A percentile compares a stretch with the other conserved stretches of the same genome.
These are phyloP conservation scores for Yarrowia sp. DNA, from an alignment of 805 yeast genomes.

Conservation along the genomic window DNA sequence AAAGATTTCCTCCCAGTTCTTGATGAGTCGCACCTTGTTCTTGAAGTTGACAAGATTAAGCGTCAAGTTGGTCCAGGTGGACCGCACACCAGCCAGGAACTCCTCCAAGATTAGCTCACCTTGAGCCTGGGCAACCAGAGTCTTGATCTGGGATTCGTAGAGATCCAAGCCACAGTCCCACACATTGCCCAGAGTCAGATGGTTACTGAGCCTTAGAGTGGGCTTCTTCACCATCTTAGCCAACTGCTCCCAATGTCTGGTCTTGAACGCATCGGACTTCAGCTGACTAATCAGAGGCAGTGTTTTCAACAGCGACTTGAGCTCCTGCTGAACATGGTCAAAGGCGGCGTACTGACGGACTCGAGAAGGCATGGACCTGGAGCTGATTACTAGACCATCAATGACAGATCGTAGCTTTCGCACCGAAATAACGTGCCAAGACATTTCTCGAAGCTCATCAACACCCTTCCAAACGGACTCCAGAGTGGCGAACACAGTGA, in stretches of 20 bases:
- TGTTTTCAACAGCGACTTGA: slow-evolving; percentile 45
- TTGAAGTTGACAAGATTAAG: slow-evolving; percentile 56
- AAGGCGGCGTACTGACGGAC: slow-evolving; percentile 68
- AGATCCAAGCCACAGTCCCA: slow-evolving; percentile 52
- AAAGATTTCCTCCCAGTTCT: slow-evolving; percentile 63
- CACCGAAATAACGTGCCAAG: slow-evolving; percentile 52
- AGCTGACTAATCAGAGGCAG: slow-evolving; percentile 45
- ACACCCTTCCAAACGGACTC: slow-evolving; percentile 50
- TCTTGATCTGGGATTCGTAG: slow-evolving; percentile 48
- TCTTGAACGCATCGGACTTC: slow-evolving; percentile 54
- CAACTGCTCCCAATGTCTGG: slow-evolving; percentile 63
- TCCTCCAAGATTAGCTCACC: slow-evolving; percentile 67
- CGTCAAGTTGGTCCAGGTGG: slow-evolving; percentile 52
- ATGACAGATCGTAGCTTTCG: slow-evolving; percentile 46
- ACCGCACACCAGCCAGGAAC: slow-evolving; percentile 49
- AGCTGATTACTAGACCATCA: slow-evolving; percentile 47
- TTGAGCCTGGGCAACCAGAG: slow-evolving; percentile 59
- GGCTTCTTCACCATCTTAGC: slow-evolving; percentile 38
- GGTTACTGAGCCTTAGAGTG: slow-evolving; percentile 3
- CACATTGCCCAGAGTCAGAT: slow-evolving; percentile 54
- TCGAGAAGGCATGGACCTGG: slow-evolving; percentile 54
- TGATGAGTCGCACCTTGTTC: slow-evolving; percentile 53
- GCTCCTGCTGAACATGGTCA: slow-evolving; percentile 49
- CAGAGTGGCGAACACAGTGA: slow-evolving; percentile 61
- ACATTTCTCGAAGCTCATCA: slow-evolving; percentile 41